These are phyloP conservation scores for Podospora conica DNA, from an alignment of 495 filamentous ascomycete genomes.

Conservation along the genomic window DNA sequence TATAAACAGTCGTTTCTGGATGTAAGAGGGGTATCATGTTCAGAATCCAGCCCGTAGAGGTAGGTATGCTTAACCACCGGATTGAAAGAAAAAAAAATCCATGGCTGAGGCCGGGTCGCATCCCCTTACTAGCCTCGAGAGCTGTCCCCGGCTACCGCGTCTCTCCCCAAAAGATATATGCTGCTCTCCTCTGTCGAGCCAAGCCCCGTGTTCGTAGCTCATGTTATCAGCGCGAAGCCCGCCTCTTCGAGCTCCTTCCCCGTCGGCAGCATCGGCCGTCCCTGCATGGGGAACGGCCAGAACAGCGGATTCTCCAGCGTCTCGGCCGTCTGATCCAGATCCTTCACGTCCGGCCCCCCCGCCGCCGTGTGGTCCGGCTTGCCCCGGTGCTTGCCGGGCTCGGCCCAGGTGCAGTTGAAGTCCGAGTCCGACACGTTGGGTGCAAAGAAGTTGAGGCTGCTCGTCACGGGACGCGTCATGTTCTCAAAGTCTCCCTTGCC, in stretches of 20 bases:
- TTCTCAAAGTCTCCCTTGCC: conserved; percentile 15
- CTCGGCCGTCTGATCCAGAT: conserved; percentile 12
- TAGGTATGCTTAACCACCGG: too few species aligned
- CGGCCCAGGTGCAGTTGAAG: conserved; percentile 34
- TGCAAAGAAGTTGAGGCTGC: conserved; percentile 46
- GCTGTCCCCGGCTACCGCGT: too few species aligned
- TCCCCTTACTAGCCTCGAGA: too few species aligned
- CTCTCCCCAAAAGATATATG: too few species aligned
- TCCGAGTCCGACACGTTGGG: conserved; percentile 41
- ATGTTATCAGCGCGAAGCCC: conserved; percentile 38
- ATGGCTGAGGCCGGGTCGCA: too few species aligned
- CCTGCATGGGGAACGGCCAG: conserved; percentile 52
- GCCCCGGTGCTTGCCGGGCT: background rate
- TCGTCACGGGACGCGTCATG: conserved; percentile 33
- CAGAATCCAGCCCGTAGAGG: background rate
- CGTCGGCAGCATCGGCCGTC: conserved; percentile 43
- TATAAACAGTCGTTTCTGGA: too few species aligned
- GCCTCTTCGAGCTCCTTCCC: conserved; percentile 38
- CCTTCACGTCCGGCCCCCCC: conserved; percentile 8
- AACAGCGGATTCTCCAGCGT: conserved; percentile 43
- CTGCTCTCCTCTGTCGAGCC: too few species aligned
- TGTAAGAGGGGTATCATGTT: background rate
- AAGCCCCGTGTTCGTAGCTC: background rate
- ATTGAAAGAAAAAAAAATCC: too few species aligned
- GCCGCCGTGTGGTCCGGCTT: conserved; percentile 1